phyloP scores from a whole-genome alignment of 2,329 filamentous ascomycete genomes.

The Beauveria sp. region DNA sequence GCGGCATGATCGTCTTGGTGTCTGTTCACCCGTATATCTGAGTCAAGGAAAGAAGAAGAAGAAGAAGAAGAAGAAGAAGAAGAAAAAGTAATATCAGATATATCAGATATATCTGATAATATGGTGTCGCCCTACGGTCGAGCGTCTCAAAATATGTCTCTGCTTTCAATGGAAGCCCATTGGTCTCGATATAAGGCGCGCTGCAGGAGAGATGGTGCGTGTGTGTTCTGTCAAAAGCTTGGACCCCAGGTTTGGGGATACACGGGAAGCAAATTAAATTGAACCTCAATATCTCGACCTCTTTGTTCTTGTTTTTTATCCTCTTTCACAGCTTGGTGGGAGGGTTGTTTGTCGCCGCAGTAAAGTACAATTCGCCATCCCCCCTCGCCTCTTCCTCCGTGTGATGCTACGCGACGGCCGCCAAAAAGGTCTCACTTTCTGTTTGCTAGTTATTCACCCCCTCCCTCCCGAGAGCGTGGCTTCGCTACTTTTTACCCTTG shows the following conservation, averaged over 20 bases:
- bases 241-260: not conserved
- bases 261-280: not conserved
- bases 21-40: not conserved
- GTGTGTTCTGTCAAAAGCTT: not conserved
- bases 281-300: not conserved
- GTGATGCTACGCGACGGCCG: constrained; percentile 1
- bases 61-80: not conserved
- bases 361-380: not conserved
- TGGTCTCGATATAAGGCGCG: not conserved
- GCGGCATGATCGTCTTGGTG: not conserved
- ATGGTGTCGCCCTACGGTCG: no score
- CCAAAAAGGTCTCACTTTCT: not conserved
- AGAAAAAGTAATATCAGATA: no score
- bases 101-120: no score
- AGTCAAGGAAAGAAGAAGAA: not conserved
- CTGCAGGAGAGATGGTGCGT: not conserved
- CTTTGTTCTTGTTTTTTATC: not conserved
- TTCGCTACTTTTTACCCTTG: not conserved
- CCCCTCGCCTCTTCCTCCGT: not conserved
- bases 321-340: not conserved
- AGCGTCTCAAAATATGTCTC: not conserved
- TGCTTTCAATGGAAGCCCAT: not conserved
- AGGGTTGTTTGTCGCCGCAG: constrained; percentile 1
- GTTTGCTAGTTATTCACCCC: not conserved
- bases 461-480: not conserved